Evolutionary conservation across 305 asterid genomes (phyloP).

Genomic region (Fraxinus ornus): DNA sequence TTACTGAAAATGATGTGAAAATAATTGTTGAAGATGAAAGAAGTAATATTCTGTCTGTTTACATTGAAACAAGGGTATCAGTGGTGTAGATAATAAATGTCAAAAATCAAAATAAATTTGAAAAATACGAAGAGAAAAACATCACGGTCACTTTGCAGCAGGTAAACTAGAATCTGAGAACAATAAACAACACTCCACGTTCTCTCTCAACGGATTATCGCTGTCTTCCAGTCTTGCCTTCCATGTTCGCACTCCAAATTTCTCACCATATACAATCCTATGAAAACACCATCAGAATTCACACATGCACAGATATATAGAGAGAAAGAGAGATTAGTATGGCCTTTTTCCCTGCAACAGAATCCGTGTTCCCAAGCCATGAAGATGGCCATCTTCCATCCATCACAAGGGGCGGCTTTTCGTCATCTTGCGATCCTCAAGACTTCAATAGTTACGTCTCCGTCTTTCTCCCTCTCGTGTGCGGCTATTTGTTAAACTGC

Average conservation of each 20-base stretch:
- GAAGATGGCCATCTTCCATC: conserved; percentile 38
- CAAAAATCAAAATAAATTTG: not conserved
- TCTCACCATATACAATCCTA: conserved; percentile 27
- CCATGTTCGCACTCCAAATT: conserved; percentile 58
- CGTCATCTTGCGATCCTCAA: conserved; percentile 45
- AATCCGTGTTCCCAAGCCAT: conserved; percentile 48
- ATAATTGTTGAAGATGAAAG: conserved; percentile 32
- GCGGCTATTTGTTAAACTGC: not conserved
- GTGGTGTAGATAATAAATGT: conserved; percentile 7
- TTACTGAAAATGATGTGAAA: conserved; percentile 11
- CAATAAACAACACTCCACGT: conserved; percentile 47
- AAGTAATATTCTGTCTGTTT: conserved; percentile 27
- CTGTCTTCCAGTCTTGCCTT: conserved; percentile 75
- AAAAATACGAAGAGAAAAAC: not conserved
- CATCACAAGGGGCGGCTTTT: not conserved
- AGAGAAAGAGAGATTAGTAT: conserved; percentile 12
- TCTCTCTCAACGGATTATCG: conserved; percentile 54
- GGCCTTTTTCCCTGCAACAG: conserved; percentile 46
- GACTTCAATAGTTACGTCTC: conserved; percentile 43
- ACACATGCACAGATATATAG: not conserved
- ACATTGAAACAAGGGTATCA: conserved; percentile 21
- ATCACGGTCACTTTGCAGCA: not conserved
- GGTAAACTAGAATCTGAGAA: conserved; percentile 29
- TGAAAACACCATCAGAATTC: not conserved
- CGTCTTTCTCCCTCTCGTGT: not conserved